Evolutionary conservation across 805 yeast species (phyloP), one percentile per base, ranked within the genome.

Genomic region (Ogataea trehalophila): DNA sequence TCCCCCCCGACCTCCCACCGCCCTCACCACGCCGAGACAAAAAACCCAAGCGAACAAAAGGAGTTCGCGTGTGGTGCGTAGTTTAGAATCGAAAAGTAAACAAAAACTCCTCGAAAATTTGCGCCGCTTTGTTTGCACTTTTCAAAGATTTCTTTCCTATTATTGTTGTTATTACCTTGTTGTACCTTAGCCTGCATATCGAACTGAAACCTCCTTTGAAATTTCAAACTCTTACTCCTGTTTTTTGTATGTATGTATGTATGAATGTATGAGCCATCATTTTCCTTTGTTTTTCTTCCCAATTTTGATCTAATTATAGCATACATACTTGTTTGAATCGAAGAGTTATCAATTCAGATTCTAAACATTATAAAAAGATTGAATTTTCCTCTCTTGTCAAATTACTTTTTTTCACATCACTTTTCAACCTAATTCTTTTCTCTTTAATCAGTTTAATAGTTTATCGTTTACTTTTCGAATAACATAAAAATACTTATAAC

Each of bases 181-280:
- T 5, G n/a, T 33, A 33, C 36, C 16, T 33, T 14, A 15, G n/a
- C 36, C 2, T 34, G 37, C 44, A 35, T 41, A 22, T 33, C 20
- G 8, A 5, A 14, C 29, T 41, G 44, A 41, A 41, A 41, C 44
- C 43, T 41, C 44, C 44, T 41, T 41, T 41, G 20, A 20, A 41
- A 20, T 20, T 20, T 39, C 8, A 33, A 9, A 23, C 16, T 41
- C 16, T 15, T 13, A 20, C 23, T 23, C 22, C n/a, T 18, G 20
- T 13, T 20, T 16, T 20, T 20, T 20, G 20, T 20, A 20, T 20
- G 20, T 20, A 20, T 20, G 20, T 4, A 20, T 20, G 20, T 20
- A 20, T 42, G 34, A 36, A 6, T 20, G 4, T 22, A 15, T 35
- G 20, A 20, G 37, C 7, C n/a, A 41, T 33, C 9, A 16, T 15